A percentile compares a stretch with the other conserved stretches of the same genome.
Evolutionary conservation across 2,329 filamentous ascomycete species (phyloP).

Genomic region (Aspergillus intermedius): DNA sequence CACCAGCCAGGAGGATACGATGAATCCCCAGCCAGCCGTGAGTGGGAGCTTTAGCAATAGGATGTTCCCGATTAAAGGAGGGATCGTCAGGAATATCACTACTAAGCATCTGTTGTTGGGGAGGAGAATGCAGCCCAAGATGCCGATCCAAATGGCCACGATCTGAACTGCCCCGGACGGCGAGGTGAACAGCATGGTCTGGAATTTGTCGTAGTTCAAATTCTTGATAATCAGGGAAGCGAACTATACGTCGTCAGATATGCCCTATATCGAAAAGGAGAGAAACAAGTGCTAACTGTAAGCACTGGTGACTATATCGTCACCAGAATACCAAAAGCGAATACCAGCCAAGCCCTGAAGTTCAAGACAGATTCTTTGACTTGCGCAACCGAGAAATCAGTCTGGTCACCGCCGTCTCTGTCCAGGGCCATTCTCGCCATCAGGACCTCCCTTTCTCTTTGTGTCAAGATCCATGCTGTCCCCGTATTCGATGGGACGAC

Average conservation of each 20-base stretch:
- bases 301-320: slow-evolving; percentile 44
- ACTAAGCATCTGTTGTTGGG: slow-evolving; percentile 37
- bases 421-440: slow-evolving; percentile 32
- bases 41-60: slow-evolving; percentile 40
- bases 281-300: slow-evolving; percentile 17
- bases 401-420: slow-evolving; percentile 38
- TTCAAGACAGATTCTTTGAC: slow-evolving; percentile 41
- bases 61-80: slow-evolving; percentile 41
- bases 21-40: slow-evolving; percentile 42
- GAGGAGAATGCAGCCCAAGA: slow-evolving; percentile 31
- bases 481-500: slow-evolving; percentile 38
- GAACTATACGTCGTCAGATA: slow-evolving; percentile 24
- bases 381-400: slow-evolving; percentile 40
- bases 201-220: slow-evolving; percentile 39
- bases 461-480: slow-evolving; percentile 44
- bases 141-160: slow-evolving; percentile 43
- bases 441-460: slow-evolving; percentile 37
- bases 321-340: slow-evolving; percentile 42
- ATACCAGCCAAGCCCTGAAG: slow-evolving; percentile 41
- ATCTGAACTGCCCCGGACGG: slow-evolving; percentile 47
- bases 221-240: slow-evolving; percentile 46
- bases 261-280: not conserved
- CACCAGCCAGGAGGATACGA: slow-evolving; percentile 43
- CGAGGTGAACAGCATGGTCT: slow-evolving; percentile 44
- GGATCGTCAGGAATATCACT: slow-evolving; percentile 35